Percentiles rank a stretch among this genome's conserved stretches.
These are phyloP conservation scores for Allium sativum DNA, from an alignment of 106 monocot genomes.

Conservation along the genomic window DNA sequence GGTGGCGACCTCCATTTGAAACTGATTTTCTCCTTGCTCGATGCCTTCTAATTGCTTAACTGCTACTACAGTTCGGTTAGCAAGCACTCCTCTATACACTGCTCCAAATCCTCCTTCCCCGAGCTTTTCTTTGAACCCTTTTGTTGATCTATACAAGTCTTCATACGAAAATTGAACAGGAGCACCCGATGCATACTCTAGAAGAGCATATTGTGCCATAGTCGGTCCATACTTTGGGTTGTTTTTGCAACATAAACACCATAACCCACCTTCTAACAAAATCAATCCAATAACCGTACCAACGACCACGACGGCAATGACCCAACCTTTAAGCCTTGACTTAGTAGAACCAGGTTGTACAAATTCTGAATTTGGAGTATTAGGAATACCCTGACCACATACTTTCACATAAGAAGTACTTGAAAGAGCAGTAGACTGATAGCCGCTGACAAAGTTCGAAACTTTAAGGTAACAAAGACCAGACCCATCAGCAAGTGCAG, in stretches of 20 bases:
- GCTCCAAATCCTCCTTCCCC: conserved; percentile 85
- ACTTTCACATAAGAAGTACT: conserved; percentile 82
- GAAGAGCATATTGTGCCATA: conserved; percentile 51
- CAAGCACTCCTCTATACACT: conserved; percentile 58
- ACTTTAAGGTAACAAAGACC: conserved; percentile 63
- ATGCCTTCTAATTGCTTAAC: conserved; percentile 94
- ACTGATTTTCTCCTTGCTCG: conserved; percentile 93
- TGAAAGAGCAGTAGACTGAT: conserved; percentile 57
- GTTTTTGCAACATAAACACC: conserved; percentile 44
- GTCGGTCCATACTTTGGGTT: conserved; percentile 44
- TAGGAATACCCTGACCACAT: conserved; percentile 33
- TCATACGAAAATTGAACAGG: conserved; percentile 76
- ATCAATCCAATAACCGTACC: conserved; percentile 37
- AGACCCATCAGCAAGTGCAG: conserved; percentile 67
- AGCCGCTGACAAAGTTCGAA: conserved; percentile 50
- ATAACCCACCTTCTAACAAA: conserved; percentile 36
- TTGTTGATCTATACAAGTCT: conserved; percentile 56
- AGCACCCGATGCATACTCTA: conserved; percentile 81
- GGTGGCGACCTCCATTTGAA: conserved; percentile 88
- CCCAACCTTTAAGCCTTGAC: conserved; percentile 30
- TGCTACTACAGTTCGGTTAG: conserved; percentile 51
- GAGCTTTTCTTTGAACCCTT: conserved; percentile 72
- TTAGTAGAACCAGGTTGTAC: background rate
- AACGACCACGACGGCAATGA: conserved; percentile 28
- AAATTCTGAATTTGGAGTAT: background rate